These are phyloP conservation scores for Penicillium sp. DNA, from an alignment of 2,329 filamentous ascomycete species.

Conservation along the genomic window DNA sequence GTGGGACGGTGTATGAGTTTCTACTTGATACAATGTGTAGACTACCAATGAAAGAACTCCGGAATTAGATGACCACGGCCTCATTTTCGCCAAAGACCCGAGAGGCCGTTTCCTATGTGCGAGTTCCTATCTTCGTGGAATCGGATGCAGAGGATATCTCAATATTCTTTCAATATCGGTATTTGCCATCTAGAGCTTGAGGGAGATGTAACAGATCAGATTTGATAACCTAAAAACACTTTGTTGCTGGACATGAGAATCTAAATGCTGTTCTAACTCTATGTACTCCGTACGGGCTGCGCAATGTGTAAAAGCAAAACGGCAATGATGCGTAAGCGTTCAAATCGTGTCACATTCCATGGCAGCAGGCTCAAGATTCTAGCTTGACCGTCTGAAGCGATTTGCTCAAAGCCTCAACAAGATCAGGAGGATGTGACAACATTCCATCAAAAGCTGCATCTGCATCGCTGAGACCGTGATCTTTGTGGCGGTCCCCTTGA, in stretches of 20 bases:
- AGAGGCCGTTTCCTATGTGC: background rate
- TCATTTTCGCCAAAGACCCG: background rate
- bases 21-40: background rate
- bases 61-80: background rate
- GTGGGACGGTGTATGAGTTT: background rate
- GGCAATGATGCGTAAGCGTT: background rate
- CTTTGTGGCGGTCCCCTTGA: slow-evolving; percentile 20
- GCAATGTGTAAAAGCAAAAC: slow-evolving; percentile 16
- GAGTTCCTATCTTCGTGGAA: background rate
- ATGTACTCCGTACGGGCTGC: slow-evolving; percentile 4
- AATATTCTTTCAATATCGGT: no score
- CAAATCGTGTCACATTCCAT: background rate
- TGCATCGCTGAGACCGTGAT: slow-evolving; percentile 8
- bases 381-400: slow-evolving; percentile 15
- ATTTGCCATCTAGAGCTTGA: no score
- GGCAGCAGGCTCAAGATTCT: slow-evolving; percentile 6
- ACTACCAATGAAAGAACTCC: slow-evolving; percentile 9
- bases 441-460: slow-evolving; percentile 18
- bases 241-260: background rate
- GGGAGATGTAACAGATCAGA: background rate
- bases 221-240: background rate
- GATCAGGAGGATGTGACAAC: slow-evolving; percentile 6
- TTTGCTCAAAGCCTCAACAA: slow-evolving; percentile 14
- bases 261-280: background rate
- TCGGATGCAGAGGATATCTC: no score